These are phyloP conservation scores for Scenedesmus sp. DNA, from an alignment of 163 green algal species.

Conservation along the genomic window DNA sequence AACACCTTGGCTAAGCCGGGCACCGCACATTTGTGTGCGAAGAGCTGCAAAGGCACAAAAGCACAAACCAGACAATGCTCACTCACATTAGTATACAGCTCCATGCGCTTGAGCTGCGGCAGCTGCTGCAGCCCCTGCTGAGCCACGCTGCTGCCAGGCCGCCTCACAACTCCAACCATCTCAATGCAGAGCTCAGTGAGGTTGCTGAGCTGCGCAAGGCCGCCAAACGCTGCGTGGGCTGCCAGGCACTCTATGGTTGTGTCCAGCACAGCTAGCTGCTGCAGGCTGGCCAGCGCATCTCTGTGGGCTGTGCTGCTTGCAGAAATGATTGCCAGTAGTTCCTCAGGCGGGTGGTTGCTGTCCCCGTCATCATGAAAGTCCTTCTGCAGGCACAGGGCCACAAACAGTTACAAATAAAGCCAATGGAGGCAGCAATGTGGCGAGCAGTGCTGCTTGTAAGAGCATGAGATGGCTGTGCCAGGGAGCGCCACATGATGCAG, in stretches of 20 bases:
- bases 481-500: no score
- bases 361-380: background rate
- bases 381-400: background rate
- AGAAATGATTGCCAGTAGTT: background rate
- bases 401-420: background rate
- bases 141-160: background rate
- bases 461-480: no score
- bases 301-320: background rate
- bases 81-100: background rate
- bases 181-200: background rate
- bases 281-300: background rate
- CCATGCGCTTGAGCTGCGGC: background rate
- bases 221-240: background rate
- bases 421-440: no score
- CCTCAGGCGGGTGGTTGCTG: background rate
- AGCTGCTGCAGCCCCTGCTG: background rate
- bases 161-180: background rate
- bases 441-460: no score
- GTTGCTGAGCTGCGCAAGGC: background rate
- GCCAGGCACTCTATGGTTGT: background rate
- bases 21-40: no score
- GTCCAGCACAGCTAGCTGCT: background rate
- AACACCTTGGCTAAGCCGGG: no score
- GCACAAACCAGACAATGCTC: no score
- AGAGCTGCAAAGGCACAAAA: no score